Percentiles rank a stretch among this genome's conserved stretches.
phyloP scores from a whole-genome alignment of 345 rosid genomes.

The Firmiana major region DNA sequence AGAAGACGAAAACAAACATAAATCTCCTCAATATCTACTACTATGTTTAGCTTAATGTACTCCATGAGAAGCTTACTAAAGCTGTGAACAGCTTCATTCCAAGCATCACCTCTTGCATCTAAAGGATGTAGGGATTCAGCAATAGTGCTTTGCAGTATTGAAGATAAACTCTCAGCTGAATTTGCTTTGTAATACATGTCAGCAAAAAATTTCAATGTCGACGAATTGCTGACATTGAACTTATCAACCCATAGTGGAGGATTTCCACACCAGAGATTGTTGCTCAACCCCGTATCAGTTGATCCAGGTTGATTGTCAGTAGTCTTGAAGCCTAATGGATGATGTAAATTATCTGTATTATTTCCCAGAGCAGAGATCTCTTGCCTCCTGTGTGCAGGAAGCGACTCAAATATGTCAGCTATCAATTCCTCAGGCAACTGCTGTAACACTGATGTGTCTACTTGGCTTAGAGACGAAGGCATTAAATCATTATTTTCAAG shows the following conservation, averaged over 20 bases:
- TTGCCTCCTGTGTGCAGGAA: constrained; percentile 53
- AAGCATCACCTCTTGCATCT: constrained; percentile 35
- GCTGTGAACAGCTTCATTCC: constrained; percentile 43
- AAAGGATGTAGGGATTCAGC: constrained; percentile 30
- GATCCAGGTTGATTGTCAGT: constrained; percentile 35
- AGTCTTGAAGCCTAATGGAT: constrained; percentile 18
- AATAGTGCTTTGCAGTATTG: constrained; percentile 44
- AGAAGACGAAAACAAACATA: constrained; percentile 70
- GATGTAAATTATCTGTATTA: constrained; percentile 31
- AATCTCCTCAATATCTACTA: constrained; percentile 73
- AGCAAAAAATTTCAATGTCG: constrained; percentile 43
- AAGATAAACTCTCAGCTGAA: constrained; percentile 49
- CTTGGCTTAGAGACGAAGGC: constrained; percentile 81
- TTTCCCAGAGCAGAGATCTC: constrained; percentile 28
- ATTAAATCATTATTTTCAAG: constrained; percentile 45
- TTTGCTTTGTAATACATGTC: constrained; percentile 50
- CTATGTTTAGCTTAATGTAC: constrained; percentile 65
- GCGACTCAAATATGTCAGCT: constrained; percentile 55
- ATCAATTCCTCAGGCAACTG: constrained; percentile 82
- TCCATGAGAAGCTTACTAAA: constrained; percentile 60
- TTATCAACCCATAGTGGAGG: constrained; percentile 78
- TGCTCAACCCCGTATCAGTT: constrained; percentile 11
- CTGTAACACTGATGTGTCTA: constrained; percentile 69
- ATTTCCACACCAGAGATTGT: constrained; percentile 61
- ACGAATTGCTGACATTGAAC: constrained; percentile 54